Conservation (phyloP, 2,329 filamentous ascomycete genomes). For the Camptophora hylomeconis region DNA sequence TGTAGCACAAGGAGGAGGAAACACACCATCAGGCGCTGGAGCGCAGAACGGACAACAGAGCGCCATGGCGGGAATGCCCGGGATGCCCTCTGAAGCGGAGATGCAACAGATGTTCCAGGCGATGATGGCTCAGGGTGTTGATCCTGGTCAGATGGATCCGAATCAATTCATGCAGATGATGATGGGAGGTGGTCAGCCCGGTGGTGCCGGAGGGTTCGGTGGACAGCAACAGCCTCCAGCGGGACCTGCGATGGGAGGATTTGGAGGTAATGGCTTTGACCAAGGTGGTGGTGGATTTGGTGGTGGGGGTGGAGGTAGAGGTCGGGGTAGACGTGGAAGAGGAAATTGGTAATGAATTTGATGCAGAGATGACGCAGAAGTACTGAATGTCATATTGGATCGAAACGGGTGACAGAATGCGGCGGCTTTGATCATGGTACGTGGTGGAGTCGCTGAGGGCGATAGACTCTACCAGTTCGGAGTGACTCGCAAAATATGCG, state of each 20-base stretch:
- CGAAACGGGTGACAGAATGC: too few species aligned
- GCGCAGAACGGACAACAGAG: too few species aligned
- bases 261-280: conserved; percentile 18
- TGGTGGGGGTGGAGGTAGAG: conserved; percentile 21
- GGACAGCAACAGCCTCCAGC: conserved; percentile 23
- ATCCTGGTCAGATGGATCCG: conserved; percentile 41
- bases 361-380: too few species aligned
- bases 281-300: conserved; percentile 10
- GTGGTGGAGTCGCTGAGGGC: too few species aligned
- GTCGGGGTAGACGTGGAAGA: conserved; percentile 25
- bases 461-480: too few species aligned
- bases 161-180: conserved; percentile 43
- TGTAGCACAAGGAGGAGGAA: too few species aligned
- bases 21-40: conserved; percentile 11
- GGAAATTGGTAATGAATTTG: conserved; percentile 16
- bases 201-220: conserved; percentile 21
- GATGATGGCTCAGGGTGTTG: conserved; percentile 41
- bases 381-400: too few species aligned
- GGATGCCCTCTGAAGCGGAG: conserved; percentile 17
- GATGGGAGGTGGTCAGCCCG: conserved; percentile 22
- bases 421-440: too few species aligned
- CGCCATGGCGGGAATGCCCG: conserved; percentile 39
- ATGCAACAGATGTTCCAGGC: conserved; percentile 46
- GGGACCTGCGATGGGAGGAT: conserved; percentile 20
- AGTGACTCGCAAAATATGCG: too few species aligned